Evolutionary conservation across 306 rosid species (phyloP), one percentile per base, ranked within the genome.

Genomic region (Malus sieversii): DNA sequence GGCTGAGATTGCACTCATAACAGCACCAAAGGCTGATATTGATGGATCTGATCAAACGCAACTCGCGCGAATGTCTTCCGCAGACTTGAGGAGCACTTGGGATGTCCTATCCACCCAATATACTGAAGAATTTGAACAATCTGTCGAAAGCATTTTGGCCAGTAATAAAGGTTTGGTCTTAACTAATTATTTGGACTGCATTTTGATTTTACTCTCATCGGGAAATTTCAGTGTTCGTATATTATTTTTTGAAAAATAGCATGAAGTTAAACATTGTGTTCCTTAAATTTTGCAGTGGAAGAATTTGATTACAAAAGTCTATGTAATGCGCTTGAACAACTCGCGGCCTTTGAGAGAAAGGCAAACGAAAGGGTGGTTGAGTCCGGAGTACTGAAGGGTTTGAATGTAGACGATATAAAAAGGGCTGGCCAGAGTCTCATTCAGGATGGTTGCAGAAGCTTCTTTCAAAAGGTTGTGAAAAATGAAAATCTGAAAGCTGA

Each of bases 391-490:
- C 13, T 80, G n/a, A 67, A 38, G 29, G 80, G 77, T 70, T 19
- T 80, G 16, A 75, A 40, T 42, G 22, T 25, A 15, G 68, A 70
- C 30, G 46, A 40, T 27, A 70, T 80, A 32, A 80, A 80, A 63
- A 18, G 51, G 16, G 80, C 79, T 42, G 84, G 84, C 14, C 45
- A 69, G 30, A 18, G n/a, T 10, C 66, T 80, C 2, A 71, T 63
- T 44, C 80, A 75, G 20, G 76, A 80, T 75, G 84, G 84, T 33
- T 75, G 84, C 22, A 80, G 60, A 62, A 70, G 44, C 6, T 80
- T 80, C 48, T 75, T 80, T 52, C 80, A 64, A 52, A 80, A 63
- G 67, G 18, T 70, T 52, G 58, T 80, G 33, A 63, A 70, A 19
- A 51, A 75, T 27, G 52, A 48, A 62, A 63, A 27, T 35, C 20